These are phyloP conservation scores for Coemansia sp. DNA, from an alignment of 192 early-diverging fungal species.

Conservation along the genomic window DNA sequence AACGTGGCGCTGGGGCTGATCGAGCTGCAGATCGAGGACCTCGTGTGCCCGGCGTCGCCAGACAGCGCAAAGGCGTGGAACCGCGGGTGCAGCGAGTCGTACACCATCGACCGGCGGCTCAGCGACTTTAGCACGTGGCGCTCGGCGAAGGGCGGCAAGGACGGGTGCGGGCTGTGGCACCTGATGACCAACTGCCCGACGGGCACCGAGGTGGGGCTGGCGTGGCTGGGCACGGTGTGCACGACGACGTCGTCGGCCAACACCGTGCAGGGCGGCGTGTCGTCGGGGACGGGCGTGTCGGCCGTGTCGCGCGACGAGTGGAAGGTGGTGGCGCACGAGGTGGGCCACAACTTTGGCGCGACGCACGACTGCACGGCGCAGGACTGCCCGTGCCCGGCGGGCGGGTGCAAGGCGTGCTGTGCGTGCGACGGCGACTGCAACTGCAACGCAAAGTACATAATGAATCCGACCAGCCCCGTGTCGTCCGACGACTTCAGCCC, in stretches of 20 bases:
- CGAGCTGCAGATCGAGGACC: constrained; percentile 71
- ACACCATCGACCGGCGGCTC: constrained; percentile 73
- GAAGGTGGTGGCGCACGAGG: constrained; percentile 95
- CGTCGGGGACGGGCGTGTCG: constrained; percentile 83
- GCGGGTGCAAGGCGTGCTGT: constrained; percentile 66
- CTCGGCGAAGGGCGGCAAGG: constrained; percentile 62
- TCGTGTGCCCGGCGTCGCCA: constrained; percentile 60
- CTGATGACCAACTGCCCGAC: constrained; percentile 84
- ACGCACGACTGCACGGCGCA: constrained; percentile 82
- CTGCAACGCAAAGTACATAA: constrained; percentile 68
- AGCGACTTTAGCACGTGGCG: constrained; percentile 94
- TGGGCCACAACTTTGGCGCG: constrained; percentile 90
- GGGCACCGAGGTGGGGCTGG: constrained; percentile 85
- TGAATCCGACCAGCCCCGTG: constrained; percentile 77
- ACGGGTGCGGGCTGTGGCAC: constrained; percentile 89
- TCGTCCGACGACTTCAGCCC: constrained; percentile 70
- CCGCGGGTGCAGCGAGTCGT: constrained; percentile 67
- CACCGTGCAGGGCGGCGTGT: constrained; percentile 48
- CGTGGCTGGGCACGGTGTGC: constrained; percentile 84
- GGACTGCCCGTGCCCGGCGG: constrained; percentile 65
- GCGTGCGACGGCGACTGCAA: constrained; percentile 69
- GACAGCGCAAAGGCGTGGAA: constrained; percentile 70
- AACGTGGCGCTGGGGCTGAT: constrained; percentile 86
- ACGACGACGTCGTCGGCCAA: constrained; percentile 59
- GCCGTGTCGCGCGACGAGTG: constrained; percentile 86